A percentile compares a stretch with the other conserved stretches of the same genome.
These are phyloP conservation scores for Ganoderma multipileum DNA, from an alignment of 1,284 basidiomycete species.

Conservation along the genomic window DNA sequence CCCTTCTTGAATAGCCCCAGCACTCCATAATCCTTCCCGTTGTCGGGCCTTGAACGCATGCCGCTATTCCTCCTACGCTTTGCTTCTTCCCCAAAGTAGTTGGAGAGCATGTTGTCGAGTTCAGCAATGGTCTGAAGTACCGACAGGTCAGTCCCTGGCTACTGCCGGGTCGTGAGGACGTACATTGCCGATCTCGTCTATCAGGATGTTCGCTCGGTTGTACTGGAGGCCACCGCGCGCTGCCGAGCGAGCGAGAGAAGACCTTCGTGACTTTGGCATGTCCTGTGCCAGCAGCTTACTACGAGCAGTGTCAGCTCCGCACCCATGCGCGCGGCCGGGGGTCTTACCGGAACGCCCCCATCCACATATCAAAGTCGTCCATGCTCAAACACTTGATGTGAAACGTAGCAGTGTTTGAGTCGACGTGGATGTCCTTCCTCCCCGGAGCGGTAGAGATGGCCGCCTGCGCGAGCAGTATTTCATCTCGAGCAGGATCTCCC, in stretches of 20 bases:
- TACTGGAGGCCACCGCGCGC: slow-evolving; percentile 39
- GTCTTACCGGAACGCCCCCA: slow-evolving; percentile 69
- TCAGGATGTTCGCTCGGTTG: slow-evolving; percentile 54
- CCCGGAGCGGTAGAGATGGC: slow-evolving; percentile 76
- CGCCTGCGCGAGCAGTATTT: slow-evolving; percentile 69
- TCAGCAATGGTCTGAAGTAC: slow-evolving; percentile 39
- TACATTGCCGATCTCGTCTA: slow-evolving; percentile 68
- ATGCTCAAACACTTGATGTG: slow-evolving; percentile 77
- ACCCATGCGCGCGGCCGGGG: neutral
- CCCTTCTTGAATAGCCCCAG: slow-evolving; percentile 42
- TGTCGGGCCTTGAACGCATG: slow-evolving; percentile 31
- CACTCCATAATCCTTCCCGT: slow-evolving; percentile 38
- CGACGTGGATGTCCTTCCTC: slow-evolving; percentile 79
- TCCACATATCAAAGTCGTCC: slow-evolving; percentile 80
- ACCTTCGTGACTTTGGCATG: slow-evolving; percentile 50
- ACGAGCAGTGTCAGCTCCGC: slow-evolving; percentile 8
- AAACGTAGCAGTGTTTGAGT: slow-evolving; percentile 78
- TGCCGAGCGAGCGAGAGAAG: slow-evolving; percentile 45
- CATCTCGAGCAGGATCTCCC: slow-evolving; percentile 73
- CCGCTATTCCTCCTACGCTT: slow-evolving; percentile 28
- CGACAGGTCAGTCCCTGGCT: slow-evolving; percentile 9
- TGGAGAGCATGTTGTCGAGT: slow-evolving; percentile 34
- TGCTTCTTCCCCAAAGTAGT: slow-evolving; percentile 34
- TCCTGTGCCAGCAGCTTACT: slow-evolving; percentile 66
- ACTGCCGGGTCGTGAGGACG: slow-evolving; percentile 36